A percentile compares a stretch with the other conserved stretches of the same genome.
phyloP scores from a whole-genome alignment of 2,329 filamentous ascomycete species.

The Xylariales sp. region DNA sequence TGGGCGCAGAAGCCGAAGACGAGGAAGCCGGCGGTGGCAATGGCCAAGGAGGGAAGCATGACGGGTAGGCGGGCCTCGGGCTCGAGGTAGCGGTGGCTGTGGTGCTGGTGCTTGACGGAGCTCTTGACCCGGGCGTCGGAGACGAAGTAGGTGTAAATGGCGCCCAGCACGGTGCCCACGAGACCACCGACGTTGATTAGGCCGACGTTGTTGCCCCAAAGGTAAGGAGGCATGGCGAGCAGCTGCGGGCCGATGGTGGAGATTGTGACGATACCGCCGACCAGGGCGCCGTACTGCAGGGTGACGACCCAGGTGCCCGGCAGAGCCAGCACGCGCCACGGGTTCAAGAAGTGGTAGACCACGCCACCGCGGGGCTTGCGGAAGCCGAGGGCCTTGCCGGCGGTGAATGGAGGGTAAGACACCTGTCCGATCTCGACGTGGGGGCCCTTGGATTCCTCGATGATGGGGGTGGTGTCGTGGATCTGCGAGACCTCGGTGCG shows the following conservation, averaged over 20 bases:
- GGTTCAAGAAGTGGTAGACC: conserved; percentile 17
- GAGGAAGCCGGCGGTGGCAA: conserved; percentile 27
- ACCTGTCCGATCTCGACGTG: no score
- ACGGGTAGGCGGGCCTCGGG: conserved; percentile 26
- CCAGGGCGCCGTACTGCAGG: conserved; percentile 30
- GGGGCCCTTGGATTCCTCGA: no score
- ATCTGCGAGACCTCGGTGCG: conserved; percentile 7
- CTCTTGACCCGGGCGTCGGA: conserved; percentile 19
- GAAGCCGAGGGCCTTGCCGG: conserved; percentile 20
- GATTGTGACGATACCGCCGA: conserved; percentile 29
- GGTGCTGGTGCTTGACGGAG: conserved; percentile 13
- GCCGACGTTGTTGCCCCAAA: conserved; percentile 27
- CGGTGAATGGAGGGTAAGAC: conserved; percentile 15
- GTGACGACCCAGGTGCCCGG: conserved; percentile 31
- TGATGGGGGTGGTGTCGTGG: neutral
- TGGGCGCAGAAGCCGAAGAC: conserved; percentile 33
- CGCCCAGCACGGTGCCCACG: conserved; percentile 24
- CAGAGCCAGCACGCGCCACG: conserved; percentile 22
- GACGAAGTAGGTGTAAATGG: conserved; percentile 18
- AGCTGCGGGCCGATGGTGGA: conserved; percentile 28
- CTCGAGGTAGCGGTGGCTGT: conserved; percentile 22
- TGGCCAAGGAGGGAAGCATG: conserved; percentile 22
- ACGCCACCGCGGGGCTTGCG: conserved; percentile 13
- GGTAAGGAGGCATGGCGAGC: conserved; percentile 24
- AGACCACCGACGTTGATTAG: conserved; percentile 29